Percentiles rank a stretch among this genome's conserved stretches.
These are phyloP conservation scores for Penicillium ochrochloron DNA, from an alignment of 495 filamentous ascomycete genomes.

Conservation along the genomic window DNA sequence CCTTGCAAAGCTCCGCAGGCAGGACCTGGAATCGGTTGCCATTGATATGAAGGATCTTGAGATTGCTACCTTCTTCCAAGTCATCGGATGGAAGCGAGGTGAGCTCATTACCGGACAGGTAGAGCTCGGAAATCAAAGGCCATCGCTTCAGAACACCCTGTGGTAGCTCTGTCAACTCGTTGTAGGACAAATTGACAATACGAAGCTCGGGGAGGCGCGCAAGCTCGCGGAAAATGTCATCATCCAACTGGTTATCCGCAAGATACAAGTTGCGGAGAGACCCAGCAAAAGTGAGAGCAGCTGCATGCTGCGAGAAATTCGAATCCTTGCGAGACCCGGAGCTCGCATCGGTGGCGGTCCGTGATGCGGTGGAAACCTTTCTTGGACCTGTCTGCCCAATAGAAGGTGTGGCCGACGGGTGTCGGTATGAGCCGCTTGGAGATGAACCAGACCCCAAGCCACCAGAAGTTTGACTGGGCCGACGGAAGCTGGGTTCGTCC, in stretches of 20 bases:
- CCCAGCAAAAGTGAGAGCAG: constrained; percentile 81
- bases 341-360: constrained; percentile 62
- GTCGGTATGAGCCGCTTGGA: constrained; percentile 67
- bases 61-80: constrained; percentile 79
- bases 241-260: constrained; percentile 90
- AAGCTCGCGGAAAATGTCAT: constrained; percentile 92
- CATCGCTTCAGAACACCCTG: constrained; percentile 84
- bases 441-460: constrained; percentile 77
- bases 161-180: constrained; percentile 89
- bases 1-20: constrained; percentile 92
- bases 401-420: constrained; percentile 79
- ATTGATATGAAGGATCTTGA: constrained; percentile 94
- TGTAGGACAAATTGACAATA: constrained; percentile 92
- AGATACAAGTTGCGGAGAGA: constrained; percentile 83
- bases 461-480: constrained; percentile 83
- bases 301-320: constrained; percentile 65
- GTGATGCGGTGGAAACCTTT: constrained; percentile 83
- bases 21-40: constrained; percentile 96
- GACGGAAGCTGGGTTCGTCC: constrained; percentile 64
- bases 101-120: constrained; percentile 93
- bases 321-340: constrained; percentile 83
- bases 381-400: constrained; percentile 70
- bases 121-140: constrained; percentile 87
- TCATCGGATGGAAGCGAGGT: constrained; percentile 92
- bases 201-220: constrained; percentile 81